Evolutionary conservation across 805 yeast genomes (phyloP).

Genomic region (Candida parachauliodes): DNA sequence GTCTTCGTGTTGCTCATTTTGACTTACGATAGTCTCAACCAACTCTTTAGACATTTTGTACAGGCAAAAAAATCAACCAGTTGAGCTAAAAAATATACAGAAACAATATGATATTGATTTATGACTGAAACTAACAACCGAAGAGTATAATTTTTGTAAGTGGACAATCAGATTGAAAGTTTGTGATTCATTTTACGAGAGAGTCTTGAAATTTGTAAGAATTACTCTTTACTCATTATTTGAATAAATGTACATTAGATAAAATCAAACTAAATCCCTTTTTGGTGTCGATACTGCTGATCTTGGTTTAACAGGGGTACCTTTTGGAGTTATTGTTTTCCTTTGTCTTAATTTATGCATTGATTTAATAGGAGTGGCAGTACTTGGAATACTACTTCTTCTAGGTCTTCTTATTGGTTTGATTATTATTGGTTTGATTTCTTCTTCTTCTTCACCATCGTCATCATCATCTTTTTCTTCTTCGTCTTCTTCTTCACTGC

Average conservation of each 20-base stretch:
- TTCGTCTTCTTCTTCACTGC: slow-evolving; percentile 22
- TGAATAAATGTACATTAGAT: not conserved
- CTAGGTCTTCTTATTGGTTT: slow-evolving; percentile 5
- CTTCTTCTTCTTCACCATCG: slow-evolving; percentile 11
- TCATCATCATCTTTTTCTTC: slow-evolving; percentile 19
- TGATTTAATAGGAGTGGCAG: slow-evolving; percentile 2
- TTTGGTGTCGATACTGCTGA: slow-evolving; percentile 1
- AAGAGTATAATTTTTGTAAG: no score
- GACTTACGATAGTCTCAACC: not conserved
- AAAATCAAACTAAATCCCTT: not conserved
- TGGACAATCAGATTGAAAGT: no score
- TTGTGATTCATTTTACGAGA: no score
- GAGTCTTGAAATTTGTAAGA: no score
- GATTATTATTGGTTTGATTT: slow-evolving; percentile 10
- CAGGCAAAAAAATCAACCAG: no score
- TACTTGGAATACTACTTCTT: slow-evolving; percentile 4
- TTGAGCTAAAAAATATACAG: no score
- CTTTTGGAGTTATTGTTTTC: slow-evolving; percentile 9
- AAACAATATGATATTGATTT: no score
- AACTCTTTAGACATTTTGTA: slow-evolving; percentile 1
- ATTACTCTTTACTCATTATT: no score
- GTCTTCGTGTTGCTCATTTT: not conserved
- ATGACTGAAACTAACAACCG: no score
- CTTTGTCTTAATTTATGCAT: slow-evolving; percentile 8
- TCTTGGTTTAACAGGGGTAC: slow-evolving; percentile 3